A percentile compares a stretch with the other conserved stretches of the same genome.
phyloP scores from a whole-genome alignment of 768 basidiomycete genomes.

The Panaeolus cyanescens region DNA sequence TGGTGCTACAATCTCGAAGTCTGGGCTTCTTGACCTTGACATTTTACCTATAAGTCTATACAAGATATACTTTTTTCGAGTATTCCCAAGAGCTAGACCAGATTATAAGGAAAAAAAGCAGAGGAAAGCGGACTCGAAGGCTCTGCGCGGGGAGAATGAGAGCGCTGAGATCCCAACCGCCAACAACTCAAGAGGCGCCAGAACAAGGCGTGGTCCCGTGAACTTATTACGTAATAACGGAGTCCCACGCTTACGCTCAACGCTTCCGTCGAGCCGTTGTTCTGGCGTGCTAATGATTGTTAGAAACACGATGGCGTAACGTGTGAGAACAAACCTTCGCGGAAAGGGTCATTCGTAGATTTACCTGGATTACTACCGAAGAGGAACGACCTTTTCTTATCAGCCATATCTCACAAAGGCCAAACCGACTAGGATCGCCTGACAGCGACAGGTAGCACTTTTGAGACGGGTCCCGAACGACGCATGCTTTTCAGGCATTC shows the following conservation, averaged over 20 bases:
- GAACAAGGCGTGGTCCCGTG: conserved; percentile 2
- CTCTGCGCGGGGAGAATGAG: background rate
- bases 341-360: background rate
- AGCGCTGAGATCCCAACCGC: background rate
- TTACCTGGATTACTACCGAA: background rate
- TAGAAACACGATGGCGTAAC: no score
- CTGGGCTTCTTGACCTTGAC: conserved; percentile 37
- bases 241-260: background rate
- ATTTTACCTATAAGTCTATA: conserved; percentile 13
- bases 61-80: conserved; percentile 1
- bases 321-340: background rate
- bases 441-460: background rate
- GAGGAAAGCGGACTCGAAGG: background rate
- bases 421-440: background rate
- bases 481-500: background rate
- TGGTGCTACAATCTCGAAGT: conserved; percentile 36
- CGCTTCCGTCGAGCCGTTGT: background rate
- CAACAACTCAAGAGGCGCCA: conserved; percentile 1
- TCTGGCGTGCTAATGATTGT: background rate
- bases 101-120: background rate
- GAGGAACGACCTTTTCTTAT: no score
- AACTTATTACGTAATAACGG: background rate
- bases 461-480: background rate
- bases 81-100: background rate
- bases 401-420: no score